These are phyloP conservation scores for Datura wrightii DNA, from an alignment of 257 asterid species.

Conservation along the genomic window DNA sequence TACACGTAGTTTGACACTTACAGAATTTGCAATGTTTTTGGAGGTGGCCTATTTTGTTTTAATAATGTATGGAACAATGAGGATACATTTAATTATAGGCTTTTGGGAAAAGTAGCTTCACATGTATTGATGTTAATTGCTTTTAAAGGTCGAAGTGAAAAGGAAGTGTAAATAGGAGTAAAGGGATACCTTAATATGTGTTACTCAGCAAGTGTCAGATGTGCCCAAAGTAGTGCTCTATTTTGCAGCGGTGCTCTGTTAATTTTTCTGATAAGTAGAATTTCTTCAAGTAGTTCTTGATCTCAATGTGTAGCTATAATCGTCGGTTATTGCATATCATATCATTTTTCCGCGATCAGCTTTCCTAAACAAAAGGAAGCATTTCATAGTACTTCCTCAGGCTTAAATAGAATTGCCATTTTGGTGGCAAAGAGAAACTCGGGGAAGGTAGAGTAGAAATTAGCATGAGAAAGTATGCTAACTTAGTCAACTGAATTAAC, in stretches of 20 bases:
- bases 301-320: conserved; percentile 1
- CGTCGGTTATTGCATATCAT: neutral
- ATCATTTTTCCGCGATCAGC: neutral
- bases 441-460: neutral
- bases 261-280: neutral
- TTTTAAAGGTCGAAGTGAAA: conserved; percentile 8
- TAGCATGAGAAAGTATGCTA: neutral
- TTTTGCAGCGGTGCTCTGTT: neutral
- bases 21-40: neutral
- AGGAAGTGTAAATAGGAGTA: neutral
- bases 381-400: conserved; percentile 12
- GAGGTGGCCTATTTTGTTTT: conserved; percentile 12
- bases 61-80: neutral
- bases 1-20: neutral
- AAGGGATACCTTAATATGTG: neutral
- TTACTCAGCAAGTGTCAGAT: neutral
- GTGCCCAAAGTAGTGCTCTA: neutral
- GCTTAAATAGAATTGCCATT: neutral
- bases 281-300: neutral
- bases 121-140: neutral
- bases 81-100: neutral
- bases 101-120: conserved; percentile 28
- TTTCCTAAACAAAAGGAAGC: neutral
- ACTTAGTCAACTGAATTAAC: neutral
- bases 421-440: conserved; percentile 4